Conservation (phyloP, 495 filamentous ascomycete genomes). For the Glonium stellatum region DNA sequence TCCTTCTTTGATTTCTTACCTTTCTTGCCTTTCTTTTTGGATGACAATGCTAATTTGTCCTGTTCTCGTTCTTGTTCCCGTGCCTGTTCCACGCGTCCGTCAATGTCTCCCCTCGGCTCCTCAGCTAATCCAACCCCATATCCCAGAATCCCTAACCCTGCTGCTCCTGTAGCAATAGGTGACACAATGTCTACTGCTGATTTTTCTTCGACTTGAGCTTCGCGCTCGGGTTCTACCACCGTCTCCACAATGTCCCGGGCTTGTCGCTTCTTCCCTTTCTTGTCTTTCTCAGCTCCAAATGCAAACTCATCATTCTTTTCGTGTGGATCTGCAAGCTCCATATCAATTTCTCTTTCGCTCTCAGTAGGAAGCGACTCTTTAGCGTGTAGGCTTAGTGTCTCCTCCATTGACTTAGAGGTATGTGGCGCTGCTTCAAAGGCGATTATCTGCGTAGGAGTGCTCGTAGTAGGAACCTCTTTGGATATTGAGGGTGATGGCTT, state of each 20-base stretch:
- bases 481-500: background rate
- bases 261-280: slow-evolving; percentile 2
- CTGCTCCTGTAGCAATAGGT: background rate
- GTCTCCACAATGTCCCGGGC: background rate
- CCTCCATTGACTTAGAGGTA: background rate
- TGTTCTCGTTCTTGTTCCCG: slow-evolving; percentile 2
- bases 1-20: slow-evolving; percentile 22
- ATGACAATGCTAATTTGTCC: slow-evolving; percentile 10
- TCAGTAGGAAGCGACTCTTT: background rate
- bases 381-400: background rate
- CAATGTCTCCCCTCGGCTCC: background rate
- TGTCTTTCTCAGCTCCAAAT: slow-evolving; percentile 30
- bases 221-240: background rate
- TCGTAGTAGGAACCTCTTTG: background rate
- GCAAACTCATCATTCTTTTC: background rate
- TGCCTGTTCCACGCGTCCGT: too few relatives aligned
- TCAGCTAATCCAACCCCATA: background rate
- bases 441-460: background rate
- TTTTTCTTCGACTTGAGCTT: background rate
- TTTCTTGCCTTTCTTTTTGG: slow-evolving; percentile 28
- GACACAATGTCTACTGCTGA: background rate
- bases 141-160: background rate
- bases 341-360: background rate
- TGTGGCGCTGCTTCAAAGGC: background rate
- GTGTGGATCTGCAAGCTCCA: background rate